Base-by-base conservation (phyloP, 352 stramenopile genomes). In the Aphanomyces cochlioides region DNA sequence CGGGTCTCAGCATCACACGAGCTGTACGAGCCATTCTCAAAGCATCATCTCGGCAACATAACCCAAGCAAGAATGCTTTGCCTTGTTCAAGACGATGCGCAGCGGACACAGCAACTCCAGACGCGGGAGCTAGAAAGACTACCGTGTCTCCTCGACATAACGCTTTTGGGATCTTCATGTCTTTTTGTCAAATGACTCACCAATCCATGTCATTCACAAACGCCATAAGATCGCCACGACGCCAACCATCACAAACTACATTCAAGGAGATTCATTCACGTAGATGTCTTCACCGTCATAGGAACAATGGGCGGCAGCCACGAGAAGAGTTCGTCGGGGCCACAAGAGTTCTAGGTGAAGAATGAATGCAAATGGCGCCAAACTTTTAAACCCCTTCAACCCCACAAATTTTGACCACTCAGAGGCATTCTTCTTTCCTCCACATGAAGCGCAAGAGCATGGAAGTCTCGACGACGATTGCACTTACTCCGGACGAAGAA, bases 401-500 rank as follows among this genome's bases (percentile, higher is more conserved):
- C 28, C 28, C 28, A 28, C 28, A 28, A 28, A 28, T 28, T 28
- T 28, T 28, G 28, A 28, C 28, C 28, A 28, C 28, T 28, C 28
- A 28, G 28, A 28, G 28, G 28, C 28, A 28, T 28, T 28, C 28
- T 28, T 28, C 28, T 28, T 28, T 28, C 28, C 28, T 28, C 28
- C 28, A 12, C 39, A 70, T 70, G 64, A 70, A 70, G 64, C 64
- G 64, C 4, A 70, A 70, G 47, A 41, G 17, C 7, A 34, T 21
- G 7, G 38, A 28, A 28, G 43, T 53, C n/a, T 48, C 65, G 15
- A 53, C 56, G 19, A 58, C 80, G 36, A 74, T 84, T 54, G 70
- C 56, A 17, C 78, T 92, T 13, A 90, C 79, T 13, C 10, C 66
- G 34, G 56, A 75, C 2, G 84, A 92, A 73, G 60, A 78, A 13